Evolutionary conservation across 345 rosid genomes (phyloP).

Genomic region (Eucalyptus lansdowneana): DNA sequence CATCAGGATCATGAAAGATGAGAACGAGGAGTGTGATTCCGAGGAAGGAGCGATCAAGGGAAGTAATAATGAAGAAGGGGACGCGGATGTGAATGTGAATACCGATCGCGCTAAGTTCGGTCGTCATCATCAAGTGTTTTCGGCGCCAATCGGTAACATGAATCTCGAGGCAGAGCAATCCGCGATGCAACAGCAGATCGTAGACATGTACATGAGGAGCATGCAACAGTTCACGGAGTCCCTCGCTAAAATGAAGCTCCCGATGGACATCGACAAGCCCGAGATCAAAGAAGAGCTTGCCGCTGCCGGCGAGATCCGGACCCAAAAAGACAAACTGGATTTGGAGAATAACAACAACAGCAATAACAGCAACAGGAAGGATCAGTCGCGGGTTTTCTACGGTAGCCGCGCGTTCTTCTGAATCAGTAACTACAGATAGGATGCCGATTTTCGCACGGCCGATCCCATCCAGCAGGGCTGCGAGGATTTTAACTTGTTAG

Average conservation of each 20-base stretch:
- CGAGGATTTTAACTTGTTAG: not conserved
- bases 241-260: constrained; percentile 86
- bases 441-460: not conserved
- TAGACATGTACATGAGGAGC: constrained; percentile 96
- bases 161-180: constrained; percentile 58
- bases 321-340: constrained; percentile 10
- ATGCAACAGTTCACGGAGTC: constrained; percentile 92
- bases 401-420: constrained; percentile 97
- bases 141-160: not conserved
- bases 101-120: not conserved
- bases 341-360: not conserved
- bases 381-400: constrained; percentile 81
- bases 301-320: constrained; percentile 22
- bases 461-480: not conserved
- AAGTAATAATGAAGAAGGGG: constrained; percentile 5
- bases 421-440: not conserved
- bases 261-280: constrained; percentile 58
- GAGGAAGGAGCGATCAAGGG: constrained; percentile 9
- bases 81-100: not conserved
- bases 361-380: constrained; percentile 53
- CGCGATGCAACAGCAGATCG: constrained; percentile 90
- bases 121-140: constrained; percentile 3
- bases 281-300: constrained; percentile 3
- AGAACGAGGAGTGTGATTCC: constrained; percentile 3
- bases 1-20: not conserved